Percentiles rank a stretch among this genome's conserved stretches.
phyloP scores from a whole-genome alignment of 164 flowering plant species.

The Warburgia ugandensis region DNA sequence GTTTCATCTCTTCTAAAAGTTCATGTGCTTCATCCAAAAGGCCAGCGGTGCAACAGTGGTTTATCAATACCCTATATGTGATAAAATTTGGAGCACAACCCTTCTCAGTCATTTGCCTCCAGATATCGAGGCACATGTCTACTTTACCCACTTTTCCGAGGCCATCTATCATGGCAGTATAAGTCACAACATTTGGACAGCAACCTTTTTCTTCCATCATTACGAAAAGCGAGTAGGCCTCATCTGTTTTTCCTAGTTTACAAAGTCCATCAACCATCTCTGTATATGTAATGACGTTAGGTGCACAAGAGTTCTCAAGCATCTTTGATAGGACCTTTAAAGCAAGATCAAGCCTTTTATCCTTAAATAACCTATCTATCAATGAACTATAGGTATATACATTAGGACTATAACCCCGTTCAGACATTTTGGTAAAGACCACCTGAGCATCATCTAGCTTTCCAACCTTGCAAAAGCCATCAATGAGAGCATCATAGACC shows the following conservation, averaged over 20 bases:
- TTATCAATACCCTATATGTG: constrained; percentile 73
- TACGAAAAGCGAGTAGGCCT: constrained; percentile 66
- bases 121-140: constrained; percentile 56
- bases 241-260: constrained; percentile 80
- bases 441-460: constrained; percentile 81
- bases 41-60: constrained; percentile 66
- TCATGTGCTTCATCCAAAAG: constrained; percentile 60
- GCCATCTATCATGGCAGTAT: constrained; percentile 92
- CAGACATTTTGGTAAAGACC: constrained; percentile 64
- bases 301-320: constrained; percentile 74
- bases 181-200: constrained; percentile 82
- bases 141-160: constrained; percentile 73
- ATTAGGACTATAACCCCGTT: constrained; percentile 57
- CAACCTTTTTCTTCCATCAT: constrained; percentile 95
- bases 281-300: constrained; percentile 86
- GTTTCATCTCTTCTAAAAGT: constrained; percentile 88
- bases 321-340: constrained; percentile 73
- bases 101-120: constrained; percentile 51
- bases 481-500: constrained; percentile 88
- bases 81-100: constrained; percentile 89
- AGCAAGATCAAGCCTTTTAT: constrained; percentile 77
- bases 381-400: constrained; percentile 75
- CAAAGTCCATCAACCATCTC: constrained; percentile 89
- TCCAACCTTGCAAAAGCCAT: constrained; percentile 90
- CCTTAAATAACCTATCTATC: constrained; percentile 78